phyloP scores from a whole-genome alignment of 768 basidiomycete species.

The Pulveroboletus frians region DNA sequence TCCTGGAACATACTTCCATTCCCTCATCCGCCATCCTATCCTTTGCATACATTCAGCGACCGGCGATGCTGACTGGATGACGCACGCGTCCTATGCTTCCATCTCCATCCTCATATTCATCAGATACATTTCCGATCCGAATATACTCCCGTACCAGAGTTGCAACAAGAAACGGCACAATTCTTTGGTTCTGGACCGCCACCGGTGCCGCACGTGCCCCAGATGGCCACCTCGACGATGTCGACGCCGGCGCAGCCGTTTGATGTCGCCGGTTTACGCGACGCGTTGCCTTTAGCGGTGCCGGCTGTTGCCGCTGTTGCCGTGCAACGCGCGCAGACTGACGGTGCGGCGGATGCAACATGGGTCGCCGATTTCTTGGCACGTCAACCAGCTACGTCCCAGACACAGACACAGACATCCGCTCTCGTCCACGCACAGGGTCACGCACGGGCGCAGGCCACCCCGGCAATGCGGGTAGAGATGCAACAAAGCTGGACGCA shows the following conservation, averaged over 20 bases:
- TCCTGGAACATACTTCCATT: slow-evolving; percentile 4
- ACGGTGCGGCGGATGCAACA: slow-evolving; percentile 20
- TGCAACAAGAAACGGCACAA: slow-evolving; percentile 61
- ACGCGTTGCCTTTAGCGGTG: slow-evolving; percentile 17
- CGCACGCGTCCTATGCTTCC: not conserved
- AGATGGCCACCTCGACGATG: slow-evolving; percentile 8
- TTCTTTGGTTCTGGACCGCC: slow-evolving; percentile 49
- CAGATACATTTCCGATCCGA: slow-evolving; percentile 59
- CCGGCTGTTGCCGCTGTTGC: not conserved
- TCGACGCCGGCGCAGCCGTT: slow-evolving; percentile 40
- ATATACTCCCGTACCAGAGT: slow-evolving; percentile 33
- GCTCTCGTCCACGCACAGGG: slow-evolving; percentile 8
- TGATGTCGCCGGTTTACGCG: slow-evolving; percentile 46
- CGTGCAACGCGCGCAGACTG: slow-evolving; percentile 18
- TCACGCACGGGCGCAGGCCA: slow-evolving; percentile 3
- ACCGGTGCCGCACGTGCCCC: slow-evolving; percentile 25
- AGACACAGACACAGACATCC: not conserved
- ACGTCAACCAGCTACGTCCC: slow-evolving; percentile 22
- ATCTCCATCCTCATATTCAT: not conserved
- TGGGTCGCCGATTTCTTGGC: slow-evolving; percentile 63
- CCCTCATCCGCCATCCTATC: not conserved
- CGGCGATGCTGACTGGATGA: not conserved
- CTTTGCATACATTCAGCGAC: not conserved
- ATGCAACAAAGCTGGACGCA: slow-evolving; percentile 11
- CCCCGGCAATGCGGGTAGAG: slow-evolving; percentile 6